Conservation (phyloP, 1,139 yeast species). For the Hyphopichia wangnamkhiaoensis region DNA sequence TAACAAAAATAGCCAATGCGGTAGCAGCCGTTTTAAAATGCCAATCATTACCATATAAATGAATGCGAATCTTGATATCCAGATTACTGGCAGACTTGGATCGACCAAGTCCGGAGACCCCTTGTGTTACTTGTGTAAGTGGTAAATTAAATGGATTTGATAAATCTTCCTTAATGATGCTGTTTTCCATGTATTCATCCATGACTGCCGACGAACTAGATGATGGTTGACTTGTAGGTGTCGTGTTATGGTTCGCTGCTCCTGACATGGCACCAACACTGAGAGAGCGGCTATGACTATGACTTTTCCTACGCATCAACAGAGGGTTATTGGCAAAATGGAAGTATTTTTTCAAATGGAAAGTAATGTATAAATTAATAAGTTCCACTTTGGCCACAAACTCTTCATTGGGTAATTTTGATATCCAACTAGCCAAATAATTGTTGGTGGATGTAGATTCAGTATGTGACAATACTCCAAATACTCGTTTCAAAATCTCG, state of each 20-base stretch:
- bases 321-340: slow-evolving; percentile 38
- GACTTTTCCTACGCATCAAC: slow-evolving; percentile 16
- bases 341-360: slow-evolving; percentile 51
- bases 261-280: too few relatives aligned
- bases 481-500: slow-evolving; percentile 63
- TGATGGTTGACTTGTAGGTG: too few relatives aligned
- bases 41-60: slow-evolving; percentile 81
- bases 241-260: too few relatives aligned
- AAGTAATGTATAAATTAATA: slow-evolving; percentile 63
- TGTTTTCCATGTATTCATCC: slow-evolving; percentile 19
- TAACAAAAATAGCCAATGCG: slow-evolving; percentile 54
- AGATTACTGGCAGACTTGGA: slow-evolving; percentile 16
- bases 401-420: slow-evolving; percentile 38
- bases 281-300: slow-evolving; percentile 3
- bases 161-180: slow-evolving; percentile 19
- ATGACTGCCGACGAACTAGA: too few relatives aligned
- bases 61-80: slow-evolving; percentile 51
- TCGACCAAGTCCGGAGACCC: too few relatives aligned
- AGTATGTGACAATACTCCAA: slow-evolving; percentile 64
- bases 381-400: slow-evolving; percentile 54
- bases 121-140: too few relatives aligned
- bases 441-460: slow-evolving; percentile 39
- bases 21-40: slow-evolving; percentile 67
- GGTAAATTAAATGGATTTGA: too few relatives aligned
- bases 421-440: slow-evolving; percentile 60